These are phyloP conservation scores for Gymnopilus junonius DNA, from an alignment of 768 basidiomycete species.

Conservation along the genomic window DNA sequence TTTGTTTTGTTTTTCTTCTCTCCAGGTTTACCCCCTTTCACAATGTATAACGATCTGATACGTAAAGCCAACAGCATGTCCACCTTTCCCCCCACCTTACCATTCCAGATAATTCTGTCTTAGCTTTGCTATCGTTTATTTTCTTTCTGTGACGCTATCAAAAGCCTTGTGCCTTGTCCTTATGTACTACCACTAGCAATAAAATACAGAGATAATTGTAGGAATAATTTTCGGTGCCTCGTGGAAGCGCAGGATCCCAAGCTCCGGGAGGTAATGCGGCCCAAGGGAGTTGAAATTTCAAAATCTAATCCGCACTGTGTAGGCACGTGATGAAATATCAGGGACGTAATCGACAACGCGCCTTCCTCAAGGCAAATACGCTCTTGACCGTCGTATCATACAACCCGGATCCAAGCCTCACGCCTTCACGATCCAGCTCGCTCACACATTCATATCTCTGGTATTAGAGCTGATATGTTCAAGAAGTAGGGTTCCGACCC, in stretches of 20 bases:
- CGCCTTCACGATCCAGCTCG: constrained; percentile 13
- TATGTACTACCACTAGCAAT: constrained; percentile 45
- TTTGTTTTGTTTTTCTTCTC: constrained; percentile 32
- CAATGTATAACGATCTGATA: constrained; percentile 33
- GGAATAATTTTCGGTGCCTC: constrained; percentile 16
- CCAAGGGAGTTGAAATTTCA: not conserved
- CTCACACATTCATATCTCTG: constrained; percentile 2
- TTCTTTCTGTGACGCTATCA: constrained; percentile 28
- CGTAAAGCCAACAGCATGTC: constrained; percentile 34
- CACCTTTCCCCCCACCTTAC: constrained; percentile 30
- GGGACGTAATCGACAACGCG: constrained; percentile 24
- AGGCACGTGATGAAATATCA: constrained; percentile 17
- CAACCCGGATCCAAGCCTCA: constrained; percentile 6
- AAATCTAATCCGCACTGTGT: not conserved
- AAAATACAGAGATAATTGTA: constrained; percentile 48
- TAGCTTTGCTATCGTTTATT: constrained; percentile 33
- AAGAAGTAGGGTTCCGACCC: constrained; percentile 58
- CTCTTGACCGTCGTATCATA: constrained; percentile 12
- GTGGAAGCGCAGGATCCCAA: not conserved
- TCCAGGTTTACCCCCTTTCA: constrained; percentile 26
- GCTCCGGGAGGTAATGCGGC: not conserved
- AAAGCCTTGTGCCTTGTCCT: constrained; percentile 31
- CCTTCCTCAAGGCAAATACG: constrained; percentile 19
- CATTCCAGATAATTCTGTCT: constrained; percentile 33
- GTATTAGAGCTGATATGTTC: constrained; percentile 53